Evolutionary conservation across 192 early-diverging fungal genomes (phyloP), one percentile per base, ranked within the genome.

Genomic region (Backusella westeae): DNA sequence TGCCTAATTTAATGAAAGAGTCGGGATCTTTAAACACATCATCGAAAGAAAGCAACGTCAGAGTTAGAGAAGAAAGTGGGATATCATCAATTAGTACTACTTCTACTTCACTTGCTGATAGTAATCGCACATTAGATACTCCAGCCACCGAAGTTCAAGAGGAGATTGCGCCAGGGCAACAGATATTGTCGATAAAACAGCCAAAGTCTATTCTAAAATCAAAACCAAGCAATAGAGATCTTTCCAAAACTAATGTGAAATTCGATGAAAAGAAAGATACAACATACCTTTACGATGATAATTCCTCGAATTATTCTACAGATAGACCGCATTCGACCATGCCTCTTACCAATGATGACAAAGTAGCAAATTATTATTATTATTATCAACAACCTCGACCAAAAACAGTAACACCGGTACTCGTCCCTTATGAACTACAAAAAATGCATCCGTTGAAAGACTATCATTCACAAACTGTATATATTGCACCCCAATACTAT

Each of bases 61-160:
- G 56, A 63, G 5, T 63, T 63, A 10, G 23, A 14, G 56, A 63
- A 63, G 56, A 63, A 23, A 63, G 56, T 63, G 56, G 56, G 56
- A 63, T 63, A 63, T 63, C 56, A 63, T 63, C 56, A 26, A 26
- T 63, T 63, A 63, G 23, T 29, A 63, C 56, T 63, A 63, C 21
- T 63, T 63, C 56, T 26, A 63, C 56, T 29, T 12, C 56, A 63
- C 23, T 26, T 63, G 56, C 56, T 63, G 56, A 63, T 63, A 63
- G 56, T 14, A 63, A 29, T 29, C 56, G 23, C 29, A 63, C 56
- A 63, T 26, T 63, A 63, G 56, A 63, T 29, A 63, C 56, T 26
- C 56, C 56, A 63, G 56, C 56, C 12, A 63, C 56, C 29, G 56
- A 63, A 4, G 23, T 63, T 63, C 56, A 63, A 10, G 56, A 63